Conservation (phyloP, 75 land plant genomes). For the Selaginella tamariscina region DNA sequence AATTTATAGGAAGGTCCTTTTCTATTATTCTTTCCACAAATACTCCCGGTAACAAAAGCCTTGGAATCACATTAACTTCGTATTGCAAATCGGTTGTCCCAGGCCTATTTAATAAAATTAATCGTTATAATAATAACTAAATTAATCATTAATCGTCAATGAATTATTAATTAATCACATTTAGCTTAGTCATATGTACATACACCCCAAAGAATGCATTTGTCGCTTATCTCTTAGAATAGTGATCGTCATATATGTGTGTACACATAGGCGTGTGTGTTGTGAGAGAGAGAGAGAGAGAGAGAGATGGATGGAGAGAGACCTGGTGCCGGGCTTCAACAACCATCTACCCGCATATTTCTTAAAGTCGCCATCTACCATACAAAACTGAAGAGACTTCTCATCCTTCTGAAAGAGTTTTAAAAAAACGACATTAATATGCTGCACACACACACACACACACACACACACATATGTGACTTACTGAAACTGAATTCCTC, state of each 20-base stretch:
- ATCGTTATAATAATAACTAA: neutral
- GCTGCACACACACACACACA: neutral
- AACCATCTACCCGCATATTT: slow-evolving; percentile 91
- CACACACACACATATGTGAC: neutral
- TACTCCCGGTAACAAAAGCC: slow-evolving; percentile 73
- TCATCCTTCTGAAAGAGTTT: slow-evolving; percentile 18
- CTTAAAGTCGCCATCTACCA: slow-evolving; percentile 99
- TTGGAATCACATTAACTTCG: slow-evolving; percentile 86
- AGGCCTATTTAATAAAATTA: slow-evolving; percentile 39
- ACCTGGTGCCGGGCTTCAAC: slow-evolving; percentile 62
- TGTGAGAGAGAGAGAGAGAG: too few species aligned
- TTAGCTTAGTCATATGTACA: too few species aligned
- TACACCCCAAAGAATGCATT: too few species aligned
- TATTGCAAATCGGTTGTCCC: slow-evolving; percentile 47
- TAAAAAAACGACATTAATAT: neutral
- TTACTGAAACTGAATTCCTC: slow-evolving; percentile 58
- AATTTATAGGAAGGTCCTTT: slow-evolving; percentile 89
- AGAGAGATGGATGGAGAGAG: too few species aligned
- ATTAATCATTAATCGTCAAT: too few species aligned
- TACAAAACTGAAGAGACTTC: slow-evolving; percentile 64
- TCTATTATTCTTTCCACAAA: slow-evolving; percentile 74
- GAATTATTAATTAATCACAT: too few species aligned
- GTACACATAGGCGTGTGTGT: neutral
- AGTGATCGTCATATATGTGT: neutral
- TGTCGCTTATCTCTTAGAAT: neutral